These are phyloP conservation scores for Agapanthus africanus DNA, from an alignment of 106 monocot species.

Conservation along the genomic window DNA sequence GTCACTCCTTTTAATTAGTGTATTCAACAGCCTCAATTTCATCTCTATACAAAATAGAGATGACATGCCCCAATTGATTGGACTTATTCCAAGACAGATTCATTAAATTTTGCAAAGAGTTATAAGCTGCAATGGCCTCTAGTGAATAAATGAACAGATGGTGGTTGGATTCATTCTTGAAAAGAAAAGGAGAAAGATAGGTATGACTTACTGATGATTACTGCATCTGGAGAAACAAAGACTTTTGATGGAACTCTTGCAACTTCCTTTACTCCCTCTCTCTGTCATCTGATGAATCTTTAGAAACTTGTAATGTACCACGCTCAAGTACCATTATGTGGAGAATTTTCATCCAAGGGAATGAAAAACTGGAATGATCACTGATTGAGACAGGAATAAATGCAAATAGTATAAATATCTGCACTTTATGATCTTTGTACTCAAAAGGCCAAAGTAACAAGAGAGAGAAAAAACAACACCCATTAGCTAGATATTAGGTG, in stretches of 20 bases:
- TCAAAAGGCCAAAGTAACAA: too few relatives aligned
- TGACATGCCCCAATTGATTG: background rate
- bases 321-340: too few relatives aligned
- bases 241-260: constrained; percentile 1
- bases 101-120: background rate
- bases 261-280: constrained; percentile 2
- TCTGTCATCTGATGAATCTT: background rate
- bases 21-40: background rate
- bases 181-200: background rate
- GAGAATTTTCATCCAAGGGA: too few relatives aligned
- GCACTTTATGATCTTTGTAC: too few relatives aligned
- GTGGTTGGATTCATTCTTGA: background rate
- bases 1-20: too few relatives aligned
- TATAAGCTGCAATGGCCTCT: background rate
- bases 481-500: too few relatives aligned
- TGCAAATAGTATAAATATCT: too few relatives aligned
- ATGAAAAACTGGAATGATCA: too few relatives aligned
- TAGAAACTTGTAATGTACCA: constrained; percentile 1
- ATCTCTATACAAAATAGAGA: background rate
- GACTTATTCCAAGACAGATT: background rate
- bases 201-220: constrained; percentile 6
- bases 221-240: too few relatives aligned
- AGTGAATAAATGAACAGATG: background rate
- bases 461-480: too few relatives aligned
- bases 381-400: too few relatives aligned